A percentile compares a stretch with the other conserved stretches of the same genome.
phyloP scores from a whole-genome alignment of 805 yeast genomes.

The Brettanomyces nanus region DNA sequence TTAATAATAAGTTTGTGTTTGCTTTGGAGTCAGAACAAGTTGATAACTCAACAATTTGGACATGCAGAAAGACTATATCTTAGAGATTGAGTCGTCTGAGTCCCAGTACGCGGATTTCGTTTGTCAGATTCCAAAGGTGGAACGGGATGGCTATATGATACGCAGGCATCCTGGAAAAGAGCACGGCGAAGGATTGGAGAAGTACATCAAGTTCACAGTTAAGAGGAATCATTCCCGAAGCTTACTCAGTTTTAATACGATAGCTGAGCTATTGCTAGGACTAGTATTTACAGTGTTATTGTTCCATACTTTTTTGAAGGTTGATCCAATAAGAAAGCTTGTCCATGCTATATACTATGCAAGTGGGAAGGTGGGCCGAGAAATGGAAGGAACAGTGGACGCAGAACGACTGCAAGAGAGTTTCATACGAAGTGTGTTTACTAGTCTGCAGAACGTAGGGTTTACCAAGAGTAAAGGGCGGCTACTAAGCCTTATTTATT shows the following conservation, averaged over 20 bases:
- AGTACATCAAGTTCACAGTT: slow-evolving; percentile 12
- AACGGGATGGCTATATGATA: not conserved
- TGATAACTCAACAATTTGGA: not conserved
- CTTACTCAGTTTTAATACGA: not conserved
- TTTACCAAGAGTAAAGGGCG: not conserved
- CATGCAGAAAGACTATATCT: slow-evolving; percentile 20
- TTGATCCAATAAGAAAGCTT: slow-evolving; percentile 8
- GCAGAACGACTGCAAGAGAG: not conserved
- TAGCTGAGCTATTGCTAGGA: slow-evolving; percentile 4
- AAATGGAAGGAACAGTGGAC: not conserved
- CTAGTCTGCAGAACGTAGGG: not conserved
- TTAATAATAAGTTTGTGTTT: no score
- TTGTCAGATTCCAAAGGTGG: slow-evolving; percentile 7
- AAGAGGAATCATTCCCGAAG: not conserved
- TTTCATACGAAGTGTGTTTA: not conserved
- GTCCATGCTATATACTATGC: not conserved
- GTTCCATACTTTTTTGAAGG: slow-evolving; percentile 7
- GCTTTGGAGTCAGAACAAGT: no score
- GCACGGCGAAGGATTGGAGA: slow-evolving; percentile 5
- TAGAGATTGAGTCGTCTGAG: slow-evolving; percentile 21
- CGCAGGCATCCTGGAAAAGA: not conserved
- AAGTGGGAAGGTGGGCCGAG: not conserved
- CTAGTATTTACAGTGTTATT: slow-evolving; percentile 4
- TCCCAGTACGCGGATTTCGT: slow-evolving; percentile 12
- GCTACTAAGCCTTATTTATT: slow-evolving; percentile 7